Conservation (phyloP, 345 rosid species). For the Lenwebbia sp. region DNA sequence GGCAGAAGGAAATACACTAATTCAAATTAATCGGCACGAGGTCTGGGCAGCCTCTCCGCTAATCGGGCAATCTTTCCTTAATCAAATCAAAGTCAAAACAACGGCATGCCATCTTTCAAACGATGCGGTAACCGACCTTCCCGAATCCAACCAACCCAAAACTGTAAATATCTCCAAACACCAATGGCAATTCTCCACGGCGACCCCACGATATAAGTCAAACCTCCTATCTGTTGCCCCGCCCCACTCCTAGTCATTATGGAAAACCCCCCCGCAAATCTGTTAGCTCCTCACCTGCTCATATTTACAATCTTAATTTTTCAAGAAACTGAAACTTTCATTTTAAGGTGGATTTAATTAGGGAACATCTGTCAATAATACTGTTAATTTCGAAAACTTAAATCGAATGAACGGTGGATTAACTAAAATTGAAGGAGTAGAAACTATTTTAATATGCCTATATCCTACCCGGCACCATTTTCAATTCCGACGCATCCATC, state of each 20-base stretch:
- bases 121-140: neutral
- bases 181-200: neutral
- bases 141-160: neutral
- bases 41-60: neutral
- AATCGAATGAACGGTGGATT: too few relatives aligned
- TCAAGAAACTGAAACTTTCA: neutral
- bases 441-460: too few relatives aligned
- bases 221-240: neutral
- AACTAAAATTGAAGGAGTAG: too few relatives aligned
- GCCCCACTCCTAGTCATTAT: neutral
- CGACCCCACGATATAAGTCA: neutral
- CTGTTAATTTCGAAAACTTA: too few relatives aligned
- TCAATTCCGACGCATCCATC: too few relatives aligned
- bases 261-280: too few relatives aligned
- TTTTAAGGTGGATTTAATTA: too few relatives aligned
- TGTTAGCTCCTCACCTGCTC: too few relatives aligned
- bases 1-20: neutral
- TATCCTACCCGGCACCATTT: too few relatives aligned
- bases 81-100: neutral
- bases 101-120: neutral
- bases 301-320: neutral
- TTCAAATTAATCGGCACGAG: neutral
- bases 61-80: neutral
- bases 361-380: too few relatives aligned
- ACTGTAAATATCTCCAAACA: neutral